phyloP scores from a whole-genome alignment of 1,284 basidiomycete species.

The Pyrrhoderma noxium region DNA sequence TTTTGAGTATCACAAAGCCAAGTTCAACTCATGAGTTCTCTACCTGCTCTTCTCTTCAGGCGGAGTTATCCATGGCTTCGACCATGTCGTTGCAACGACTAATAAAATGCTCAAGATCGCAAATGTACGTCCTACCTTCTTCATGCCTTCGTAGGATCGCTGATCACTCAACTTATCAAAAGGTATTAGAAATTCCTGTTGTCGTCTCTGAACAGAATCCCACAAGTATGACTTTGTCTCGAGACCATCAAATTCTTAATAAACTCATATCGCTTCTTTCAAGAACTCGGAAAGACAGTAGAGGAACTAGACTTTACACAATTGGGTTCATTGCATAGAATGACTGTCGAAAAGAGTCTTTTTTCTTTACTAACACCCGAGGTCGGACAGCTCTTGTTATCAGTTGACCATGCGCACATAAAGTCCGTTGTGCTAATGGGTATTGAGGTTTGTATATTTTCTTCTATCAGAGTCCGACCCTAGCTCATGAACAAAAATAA shows the following conservation, averaged over 20 bases:
- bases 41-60: slow-evolving; percentile 27
- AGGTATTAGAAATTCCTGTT: slow-evolving; percentile 66
- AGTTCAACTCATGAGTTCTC: background rate
- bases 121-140: slow-evolving; percentile 36
- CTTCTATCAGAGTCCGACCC: background rate
- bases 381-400: slow-evolving; percentile 44
- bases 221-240: slow-evolving; percentile 41
- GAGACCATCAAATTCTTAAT: background rate
- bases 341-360: slow-evolving; percentile 60
- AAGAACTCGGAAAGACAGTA: slow-evolving; percentile 69
- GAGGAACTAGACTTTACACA: slow-evolving; percentile 54
- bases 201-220: slow-evolving; percentile 82
- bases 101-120: slow-evolving; percentile 76
- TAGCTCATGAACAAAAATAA: slow-evolving; percentile 9
- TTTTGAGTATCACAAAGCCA: background rate
- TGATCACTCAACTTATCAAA: background rate
- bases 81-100: slow-evolving; percentile 58
- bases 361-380: slow-evolving; percentile 82
- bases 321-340: slow-evolving; percentile 52
- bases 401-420: slow-evolving; percentile 36
- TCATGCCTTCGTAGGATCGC: background rate
- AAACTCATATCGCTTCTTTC: background rate
- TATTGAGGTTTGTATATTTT: slow-evolving; percentile 54
- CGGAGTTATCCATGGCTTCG: slow-evolving; percentile 57
- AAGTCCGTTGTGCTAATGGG: slow-evolving; percentile 73